Percentiles rank a stretch among this genome's conserved stretches.
phyloP scores from a whole-genome alignment of 1,284 basidiomycete species.

The Spongispora temasekensis region DNA sequence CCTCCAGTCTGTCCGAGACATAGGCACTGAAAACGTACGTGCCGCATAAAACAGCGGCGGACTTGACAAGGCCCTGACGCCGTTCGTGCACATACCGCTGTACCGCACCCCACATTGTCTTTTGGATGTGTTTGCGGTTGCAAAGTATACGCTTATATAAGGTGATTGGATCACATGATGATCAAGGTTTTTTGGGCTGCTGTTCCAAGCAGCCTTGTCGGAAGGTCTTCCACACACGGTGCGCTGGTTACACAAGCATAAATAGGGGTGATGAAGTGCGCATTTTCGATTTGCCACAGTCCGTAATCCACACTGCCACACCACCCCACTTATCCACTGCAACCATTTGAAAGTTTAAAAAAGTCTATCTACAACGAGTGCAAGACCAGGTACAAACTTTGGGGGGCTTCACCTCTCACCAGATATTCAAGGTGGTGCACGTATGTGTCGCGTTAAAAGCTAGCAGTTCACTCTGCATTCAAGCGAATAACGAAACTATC shows the following conservation, averaged over 20 bases:
- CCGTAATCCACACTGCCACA: no score
- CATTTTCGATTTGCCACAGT: slow-evolving; percentile 23
- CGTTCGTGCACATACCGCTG: slow-evolving; percentile 52
- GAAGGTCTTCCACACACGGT: slow-evolving; percentile 16
- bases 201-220: slow-evolving; percentile 8
- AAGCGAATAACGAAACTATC: no score
- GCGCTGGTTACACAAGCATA: slow-evolving; percentile 18
- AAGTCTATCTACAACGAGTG: no score
- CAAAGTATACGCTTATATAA: not conserved
- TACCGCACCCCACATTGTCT: slow-evolving; percentile 41
- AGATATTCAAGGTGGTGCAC: no score
- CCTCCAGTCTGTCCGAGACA: slow-evolving; percentile 65
- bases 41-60: slow-evolving; percentile 56
- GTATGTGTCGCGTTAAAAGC: no score
- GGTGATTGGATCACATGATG: slow-evolving; percentile 1
- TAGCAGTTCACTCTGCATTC: no score
- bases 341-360: no score
- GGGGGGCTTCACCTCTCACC: no score
- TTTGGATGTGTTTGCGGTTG: not conserved
- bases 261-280: slow-evolving; percentile 15
- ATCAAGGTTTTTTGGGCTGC: slow-evolving; percentile 9
- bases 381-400: no score
- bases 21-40: slow-evolving; percentile 72
- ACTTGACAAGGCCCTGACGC: slow-evolving; percentile 44
- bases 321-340: no score